A percentile compares a stretch with the other conserved stretches of the same genome.
Evolutionary conservation across 2,329 filamentous ascomycete genomes (phyloP).

Genomic region (Aspergillus glaucus): DNA sequence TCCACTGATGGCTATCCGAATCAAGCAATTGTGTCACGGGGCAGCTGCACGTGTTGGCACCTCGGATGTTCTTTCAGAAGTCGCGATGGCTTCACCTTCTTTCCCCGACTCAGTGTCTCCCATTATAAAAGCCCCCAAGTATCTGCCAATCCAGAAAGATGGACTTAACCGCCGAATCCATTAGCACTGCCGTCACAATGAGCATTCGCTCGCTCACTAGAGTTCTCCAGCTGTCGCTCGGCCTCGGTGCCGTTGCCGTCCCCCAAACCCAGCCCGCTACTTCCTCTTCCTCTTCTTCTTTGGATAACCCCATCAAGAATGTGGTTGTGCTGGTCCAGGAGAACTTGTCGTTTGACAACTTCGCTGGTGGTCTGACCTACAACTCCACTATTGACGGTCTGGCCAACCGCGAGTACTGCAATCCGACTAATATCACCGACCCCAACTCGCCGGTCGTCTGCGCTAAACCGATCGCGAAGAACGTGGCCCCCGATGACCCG

Average conservation of each 20-base stretch:
- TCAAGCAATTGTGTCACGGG: neutral
- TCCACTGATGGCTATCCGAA: neutral
- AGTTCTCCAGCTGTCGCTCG: conserved; percentile 5
- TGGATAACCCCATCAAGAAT: conserved; percentile 39
- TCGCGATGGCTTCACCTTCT: too few relatives aligned
- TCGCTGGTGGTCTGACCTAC: conserved; percentile 37
- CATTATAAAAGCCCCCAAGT: neutral
- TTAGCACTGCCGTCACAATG: neutral
- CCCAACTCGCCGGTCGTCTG: conserved; percentile 26
- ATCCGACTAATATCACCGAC: conserved; percentile 29
- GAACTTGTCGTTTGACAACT: conserved; percentile 37
- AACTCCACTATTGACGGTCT: conserved; percentile 31
- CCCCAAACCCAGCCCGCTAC: conserved; percentile 2
- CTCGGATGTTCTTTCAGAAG: too few relatives aligned
- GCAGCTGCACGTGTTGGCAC: neutral
- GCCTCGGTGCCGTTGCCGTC: conserved; percentile 5
- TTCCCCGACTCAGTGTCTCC: too few relatives aligned
- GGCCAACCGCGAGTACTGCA: conserved; percentile 29
- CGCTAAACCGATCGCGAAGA: conserved; percentile 30
- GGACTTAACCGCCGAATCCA: neutral
- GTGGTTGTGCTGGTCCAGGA: conserved; percentile 44
- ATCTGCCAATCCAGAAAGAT: neutral
- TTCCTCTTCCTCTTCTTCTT: neutral
- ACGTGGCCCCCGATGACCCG: conserved; percentile 38
- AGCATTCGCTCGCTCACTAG: neutral